Conservation (phyloP, 2,329 filamentous ascomycete genomes). For the Nigrospora sphaerica region DNA sequence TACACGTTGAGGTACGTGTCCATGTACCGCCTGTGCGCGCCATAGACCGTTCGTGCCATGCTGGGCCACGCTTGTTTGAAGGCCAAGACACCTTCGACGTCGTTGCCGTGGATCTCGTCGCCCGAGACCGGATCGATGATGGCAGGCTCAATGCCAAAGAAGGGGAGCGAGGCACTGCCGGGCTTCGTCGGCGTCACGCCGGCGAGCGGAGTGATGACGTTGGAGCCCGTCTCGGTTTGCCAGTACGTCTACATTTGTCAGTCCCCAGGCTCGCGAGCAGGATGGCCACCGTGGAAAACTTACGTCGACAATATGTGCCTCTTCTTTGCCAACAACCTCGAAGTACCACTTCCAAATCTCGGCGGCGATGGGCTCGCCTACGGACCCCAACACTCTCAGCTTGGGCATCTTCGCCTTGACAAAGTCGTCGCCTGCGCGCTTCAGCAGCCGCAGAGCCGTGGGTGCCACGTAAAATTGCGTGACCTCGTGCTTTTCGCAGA, state of each 20-base stretch:
- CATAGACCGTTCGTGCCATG: conserved; percentile 97
- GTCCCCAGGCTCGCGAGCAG: conserved; percentile 3
- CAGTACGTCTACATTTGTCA: conserved; percentile 73
- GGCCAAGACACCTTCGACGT: conserved; percentile 92
- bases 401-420: conserved; percentile 86
- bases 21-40: conserved; percentile 97
- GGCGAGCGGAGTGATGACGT: conserved; percentile 89
- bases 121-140: conserved; percentile 96
- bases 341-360: conserved; percentile 99
- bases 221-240: conserved; percentile 97
- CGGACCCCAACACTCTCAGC: conserved; percentile 83
- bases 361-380: conserved; percentile 94
- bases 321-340: conserved; percentile 86
- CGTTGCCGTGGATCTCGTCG: conserved; percentile 87
- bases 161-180: conserved; percentile 88
- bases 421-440: conserved; percentile 90
- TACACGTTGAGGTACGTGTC: conserved; percentile 98
- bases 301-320: conserved; percentile 90
- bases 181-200: conserved; percentile 96
- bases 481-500: conserved; percentile 89
- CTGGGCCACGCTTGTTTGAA: conserved; percentile 99
- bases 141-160: conserved; percentile 96
- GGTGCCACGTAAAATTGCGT: conserved; percentile 98
- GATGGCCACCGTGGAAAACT: conserved; percentile 30
- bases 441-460: conserved; percentile 84